phyloP scores from a whole-genome alignment of 257 asterid genomes.

The Agastache rugosa region DNA sequence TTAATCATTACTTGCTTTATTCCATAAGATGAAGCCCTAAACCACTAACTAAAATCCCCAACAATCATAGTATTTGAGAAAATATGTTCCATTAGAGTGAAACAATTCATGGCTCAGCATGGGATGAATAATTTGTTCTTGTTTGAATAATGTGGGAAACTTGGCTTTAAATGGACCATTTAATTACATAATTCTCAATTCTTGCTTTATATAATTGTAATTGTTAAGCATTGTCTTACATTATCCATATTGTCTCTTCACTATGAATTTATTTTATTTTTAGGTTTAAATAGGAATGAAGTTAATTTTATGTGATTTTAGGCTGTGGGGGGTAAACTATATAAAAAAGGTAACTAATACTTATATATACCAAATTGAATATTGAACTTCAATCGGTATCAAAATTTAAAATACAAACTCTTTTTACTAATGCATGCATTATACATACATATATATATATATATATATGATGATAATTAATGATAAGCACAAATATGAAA shows the following conservation, averaged over 20 bases:
- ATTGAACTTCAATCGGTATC: too few relatives aligned
- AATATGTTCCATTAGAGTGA: constrained; percentile 35
- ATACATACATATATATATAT: too few relatives aligned
- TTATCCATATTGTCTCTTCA: constrained; percentile 32
- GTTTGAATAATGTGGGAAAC: constrained; percentile 37
- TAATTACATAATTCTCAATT: constrained; percentile 24
- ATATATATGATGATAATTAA: too few relatives aligned
- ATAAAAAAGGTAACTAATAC: too few relatives aligned
- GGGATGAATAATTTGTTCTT: constrained; percentile 36
- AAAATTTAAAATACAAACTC: too few relatives aligned
- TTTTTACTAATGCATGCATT: too few relatives aligned
- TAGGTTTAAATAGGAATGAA: background rate
- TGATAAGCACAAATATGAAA: too few relatives aligned
- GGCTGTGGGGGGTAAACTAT: too few relatives aligned
- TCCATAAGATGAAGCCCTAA: constrained; percentile 27
- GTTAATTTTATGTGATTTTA: too few relatives aligned
- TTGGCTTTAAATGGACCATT: constrained; percentile 29
- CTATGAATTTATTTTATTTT: background rate
- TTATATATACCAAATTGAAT: too few relatives aligned
- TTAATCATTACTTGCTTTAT: constrained; percentile 37
- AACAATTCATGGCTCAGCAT: constrained; percentile 40
- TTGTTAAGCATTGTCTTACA: background rate
- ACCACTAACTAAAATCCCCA: constrained; percentile 34
- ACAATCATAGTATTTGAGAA: constrained; percentile 37
- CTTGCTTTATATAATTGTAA: constrained; percentile 8